A percentile compares a stretch with the other conserved stretches of the same genome.
Conservation (phyloP, 129 eudicot species). For the Artemisia argyi region DNA sequence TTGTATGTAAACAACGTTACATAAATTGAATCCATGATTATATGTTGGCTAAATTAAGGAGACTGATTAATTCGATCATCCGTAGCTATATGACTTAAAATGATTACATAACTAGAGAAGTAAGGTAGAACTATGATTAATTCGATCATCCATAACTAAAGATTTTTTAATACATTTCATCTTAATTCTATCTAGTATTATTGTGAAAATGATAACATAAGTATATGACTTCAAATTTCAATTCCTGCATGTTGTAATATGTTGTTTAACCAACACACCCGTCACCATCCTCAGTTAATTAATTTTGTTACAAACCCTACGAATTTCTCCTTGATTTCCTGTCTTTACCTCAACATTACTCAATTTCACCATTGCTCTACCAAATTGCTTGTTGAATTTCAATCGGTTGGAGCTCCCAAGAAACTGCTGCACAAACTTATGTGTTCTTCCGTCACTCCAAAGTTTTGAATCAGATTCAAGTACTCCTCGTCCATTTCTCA, state of each 20-base stretch:
- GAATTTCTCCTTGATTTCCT: conserved; percentile 56
- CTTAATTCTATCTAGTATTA: neutral
- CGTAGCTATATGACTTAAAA: too few relatives aligned
- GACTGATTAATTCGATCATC: too few relatives aligned
- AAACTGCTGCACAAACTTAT: conserved; percentile 35
- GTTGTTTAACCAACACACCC: neutral
- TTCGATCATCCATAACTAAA: too few relatives aligned
- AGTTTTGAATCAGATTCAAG: conserved; percentile 68
- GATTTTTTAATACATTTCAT: neutral
- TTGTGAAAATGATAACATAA: neutral
- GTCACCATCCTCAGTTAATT: conserved; percentile 23
- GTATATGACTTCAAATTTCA: neutral
- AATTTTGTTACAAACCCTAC: conserved; percentile 49
- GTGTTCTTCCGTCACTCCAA: conserved; percentile 35
- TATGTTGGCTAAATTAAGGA: too few relatives aligned
- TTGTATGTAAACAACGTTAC: too few relatives aligned
- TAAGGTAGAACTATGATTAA: too few relatives aligned
- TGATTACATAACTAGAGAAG: too few relatives aligned
- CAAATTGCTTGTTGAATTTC: conserved; percentile 51
- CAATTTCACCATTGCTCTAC: conserved; percentile 66
- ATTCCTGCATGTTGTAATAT: neutral
- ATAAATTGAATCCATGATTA: too few relatives aligned
- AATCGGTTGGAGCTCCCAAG: conserved; percentile 14
- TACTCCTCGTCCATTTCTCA: conserved; percentile 60
- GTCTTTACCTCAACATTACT: conserved; percentile 46